Evolutionary conservation across 495 filamentous ascomycete species (phyloP).

Genomic region (Trichoderma gamsii): DNA sequence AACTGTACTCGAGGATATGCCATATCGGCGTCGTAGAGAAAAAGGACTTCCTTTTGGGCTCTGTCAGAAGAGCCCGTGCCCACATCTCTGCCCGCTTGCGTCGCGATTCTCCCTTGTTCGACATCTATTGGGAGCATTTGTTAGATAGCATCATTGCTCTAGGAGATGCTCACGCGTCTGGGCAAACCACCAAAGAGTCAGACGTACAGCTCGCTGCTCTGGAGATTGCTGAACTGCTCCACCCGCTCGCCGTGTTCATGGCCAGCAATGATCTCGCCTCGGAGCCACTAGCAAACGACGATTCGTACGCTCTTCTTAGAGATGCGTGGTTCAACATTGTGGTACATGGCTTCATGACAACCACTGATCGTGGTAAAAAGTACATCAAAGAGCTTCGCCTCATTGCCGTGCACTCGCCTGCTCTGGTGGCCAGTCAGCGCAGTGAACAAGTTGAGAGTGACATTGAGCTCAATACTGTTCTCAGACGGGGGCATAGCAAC

Average conservation of each 20-base stretch:
- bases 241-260: slow-evolving; percentile 71
- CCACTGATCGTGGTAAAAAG: slow-evolving; percentile 59
- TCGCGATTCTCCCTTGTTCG: slow-evolving; percentile 62
- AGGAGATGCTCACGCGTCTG: slow-evolving; percentile 61
- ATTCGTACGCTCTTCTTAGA: slow-evolving; percentile 63
- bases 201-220: slow-evolving; percentile 72
- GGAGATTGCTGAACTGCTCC: slow-evolving; percentile 78
- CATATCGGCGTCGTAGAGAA: slow-evolving; percentile 65
- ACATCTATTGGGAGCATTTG: slow-evolving; percentile 73
- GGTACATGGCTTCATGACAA: slow-evolving; percentile 80
- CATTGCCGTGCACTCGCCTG: slow-evolving; percentile 78
- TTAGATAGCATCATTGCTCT: slow-evolving; percentile 85
- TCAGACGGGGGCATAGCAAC: slow-evolving; percentile 71
- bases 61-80: slow-evolving; percentile 69
- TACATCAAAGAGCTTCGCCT: slow-evolving; percentile 66
- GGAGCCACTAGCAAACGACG: slow-evolving; percentile 46
- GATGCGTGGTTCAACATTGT: slow-evolving; percentile 98
- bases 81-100: slow-evolving; percentile 64
- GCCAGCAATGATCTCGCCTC: slow-evolving; percentile 46
- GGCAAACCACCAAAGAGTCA: slow-evolving; percentile 58
- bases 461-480: slow-evolving; percentile 87
- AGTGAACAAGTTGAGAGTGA: slow-evolving; percentile 88
- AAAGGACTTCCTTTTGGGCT: slow-evolving; percentile 50
- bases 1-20: slow-evolving; percentile 68
- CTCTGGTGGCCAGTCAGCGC: slow-evolving; percentile 75